phyloP scores from a whole-genome alignment of 352 stramenopile genomes.

The Phytophthora rubi region DNA sequence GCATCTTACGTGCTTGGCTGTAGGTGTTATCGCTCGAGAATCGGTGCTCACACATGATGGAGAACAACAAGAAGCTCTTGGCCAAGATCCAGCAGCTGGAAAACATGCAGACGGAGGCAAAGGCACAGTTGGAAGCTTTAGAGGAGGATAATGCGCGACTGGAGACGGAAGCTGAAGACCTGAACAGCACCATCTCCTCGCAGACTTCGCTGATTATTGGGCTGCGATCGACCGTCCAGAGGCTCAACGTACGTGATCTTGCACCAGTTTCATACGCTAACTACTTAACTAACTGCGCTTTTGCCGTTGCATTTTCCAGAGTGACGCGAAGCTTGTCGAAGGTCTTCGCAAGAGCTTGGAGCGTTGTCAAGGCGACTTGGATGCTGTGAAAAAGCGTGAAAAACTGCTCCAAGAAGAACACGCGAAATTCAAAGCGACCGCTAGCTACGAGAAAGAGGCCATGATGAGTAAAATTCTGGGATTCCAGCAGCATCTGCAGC shows the following conservation, averaged over 20 bases:
- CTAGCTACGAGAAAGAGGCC: constrained; percentile 57
- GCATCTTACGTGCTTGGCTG: background rate
- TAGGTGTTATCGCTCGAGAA: constrained; percentile 72
- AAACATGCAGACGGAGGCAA: constrained; percentile 52
- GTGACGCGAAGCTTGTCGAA: constrained; percentile 53
- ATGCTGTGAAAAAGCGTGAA: constrained; percentile 53
- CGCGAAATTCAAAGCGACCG: constrained; percentile 45
- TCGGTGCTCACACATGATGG: constrained; percentile 57
- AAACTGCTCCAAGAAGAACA: constrained; percentile 61
- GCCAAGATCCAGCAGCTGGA: constrained; percentile 68
- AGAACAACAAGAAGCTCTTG: constrained; percentile 81
- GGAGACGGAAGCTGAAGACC: constrained; percentile 39
- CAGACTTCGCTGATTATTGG: constrained; percentile 68
- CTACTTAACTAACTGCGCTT: background rate
- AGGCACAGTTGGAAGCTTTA: constrained; percentile 40
- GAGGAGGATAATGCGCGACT: constrained; percentile 53
- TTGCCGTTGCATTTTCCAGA: constrained; percentile 27
- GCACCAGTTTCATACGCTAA: constrained; percentile 1
- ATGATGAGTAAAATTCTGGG: constrained; percentile 66
- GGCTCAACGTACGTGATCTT: constrained; percentile 45
- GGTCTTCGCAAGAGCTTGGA: constrained; percentile 55
- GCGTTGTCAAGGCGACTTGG: constrained; percentile 57
- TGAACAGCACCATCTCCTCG: constrained; percentile 59
- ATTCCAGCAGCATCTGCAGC: constrained; percentile 60
- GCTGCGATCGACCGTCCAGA: constrained; percentile 58